These are phyloP conservation scores for Thielaviopsis euricoi DNA, from an alignment of 2,329 filamentous ascomycete genomes.

Conservation along the genomic window DNA sequence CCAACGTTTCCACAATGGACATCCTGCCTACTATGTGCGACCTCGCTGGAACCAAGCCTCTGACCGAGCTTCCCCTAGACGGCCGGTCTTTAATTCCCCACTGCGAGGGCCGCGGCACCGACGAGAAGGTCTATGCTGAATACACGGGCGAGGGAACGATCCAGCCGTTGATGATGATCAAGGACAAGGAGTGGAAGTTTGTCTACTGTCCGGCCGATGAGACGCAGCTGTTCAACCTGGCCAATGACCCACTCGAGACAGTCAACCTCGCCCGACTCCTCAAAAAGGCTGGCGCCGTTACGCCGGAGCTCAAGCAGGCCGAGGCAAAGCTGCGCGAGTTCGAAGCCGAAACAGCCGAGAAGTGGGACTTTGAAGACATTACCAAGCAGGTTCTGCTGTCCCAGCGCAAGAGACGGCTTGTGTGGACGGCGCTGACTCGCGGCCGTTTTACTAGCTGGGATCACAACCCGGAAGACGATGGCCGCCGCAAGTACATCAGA, in stretches of 20 bases:
- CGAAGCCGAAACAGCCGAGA: constrained; percentile 51
- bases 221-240: constrained; percentile 70
- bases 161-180: constrained; percentile 85
- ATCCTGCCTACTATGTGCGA: constrained; percentile 80
- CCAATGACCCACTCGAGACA: constrained; percentile 59
- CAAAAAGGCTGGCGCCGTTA: constrained; percentile 19
- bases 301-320: constrained; percentile 23
- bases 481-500: constrained; percentile 63
- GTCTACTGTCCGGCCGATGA: constrained; percentile 72
- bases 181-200: constrained; percentile 79
- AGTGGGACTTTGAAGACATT: constrained; percentile 71
- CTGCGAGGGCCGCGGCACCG: constrained; percentile 41
- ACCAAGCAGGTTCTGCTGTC: constrained; percentile 57
- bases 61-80: constrained; percentile 64
- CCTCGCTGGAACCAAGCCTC: constrained; percentile 54
- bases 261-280: constrained; percentile 46
- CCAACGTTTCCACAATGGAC: constrained; percentile 85
- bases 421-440: constrained; percentile 63
- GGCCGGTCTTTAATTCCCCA: constrained; percentile 70
- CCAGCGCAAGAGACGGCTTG: constrained; percentile 62
- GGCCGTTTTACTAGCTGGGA: constrained; percentile 75
- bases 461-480: constrained; percentile 58
- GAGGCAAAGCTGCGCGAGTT: constrained; percentile 46
- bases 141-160: constrained; percentile 90
- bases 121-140: constrained; percentile 83